A percentile compares a stretch with the other conserved stretches of the same genome.
Evolutionary conservation across 176 grass and related monocot species (phyloP).

Genomic region (Oryza longistaminata): DNA sequence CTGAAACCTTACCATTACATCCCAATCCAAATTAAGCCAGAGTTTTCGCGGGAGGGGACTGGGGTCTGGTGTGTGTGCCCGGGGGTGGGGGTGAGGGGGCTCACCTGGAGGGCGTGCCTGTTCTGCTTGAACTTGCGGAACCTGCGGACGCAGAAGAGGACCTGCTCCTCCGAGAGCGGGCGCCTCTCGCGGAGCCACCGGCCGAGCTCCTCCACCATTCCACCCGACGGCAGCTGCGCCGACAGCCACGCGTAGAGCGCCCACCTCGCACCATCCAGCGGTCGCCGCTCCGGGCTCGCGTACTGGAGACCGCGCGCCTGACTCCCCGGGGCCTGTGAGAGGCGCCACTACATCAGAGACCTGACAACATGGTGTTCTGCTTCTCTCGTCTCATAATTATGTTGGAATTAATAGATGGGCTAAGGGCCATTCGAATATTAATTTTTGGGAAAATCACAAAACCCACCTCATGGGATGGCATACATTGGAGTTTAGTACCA

Average conservation of each 20-base stretch:
- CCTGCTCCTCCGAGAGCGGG: not conserved
- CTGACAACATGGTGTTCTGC: too few relatives aligned
- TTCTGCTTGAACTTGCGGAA: constrained; percentile 25
- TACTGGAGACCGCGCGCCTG: not conserved
- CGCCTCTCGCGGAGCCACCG: constrained; percentile 34
- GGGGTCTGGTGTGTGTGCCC: too few relatives aligned
- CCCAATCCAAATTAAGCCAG: not conserved
- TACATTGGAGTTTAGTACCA: too few relatives aligned
- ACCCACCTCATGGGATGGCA: too few relatives aligned
- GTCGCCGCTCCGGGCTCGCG: not conserved
- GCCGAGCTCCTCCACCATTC: constrained; percentile 27
- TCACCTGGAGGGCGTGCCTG: constrained; percentile 45
- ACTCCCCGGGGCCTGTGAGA: not conserved
- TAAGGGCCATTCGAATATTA: too few relatives aligned
- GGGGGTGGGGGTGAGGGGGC: not conserved
- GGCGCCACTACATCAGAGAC: too few relatives aligned
- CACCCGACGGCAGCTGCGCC: constrained; percentile 14
- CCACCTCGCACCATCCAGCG: not conserved
- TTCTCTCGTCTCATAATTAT: too few relatives aligned
- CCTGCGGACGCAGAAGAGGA: constrained; percentile 42
- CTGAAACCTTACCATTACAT: not conserved
- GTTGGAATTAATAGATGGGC: too few relatives aligned
- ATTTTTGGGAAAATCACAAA: too few relatives aligned
- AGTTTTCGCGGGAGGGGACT: too few relatives aligned
- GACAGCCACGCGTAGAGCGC: constrained; percentile 32